Evolutionary conservation across 1,284 basidiomycete species (phyloP).

Genomic region (Volvariella volvacea): DNA sequence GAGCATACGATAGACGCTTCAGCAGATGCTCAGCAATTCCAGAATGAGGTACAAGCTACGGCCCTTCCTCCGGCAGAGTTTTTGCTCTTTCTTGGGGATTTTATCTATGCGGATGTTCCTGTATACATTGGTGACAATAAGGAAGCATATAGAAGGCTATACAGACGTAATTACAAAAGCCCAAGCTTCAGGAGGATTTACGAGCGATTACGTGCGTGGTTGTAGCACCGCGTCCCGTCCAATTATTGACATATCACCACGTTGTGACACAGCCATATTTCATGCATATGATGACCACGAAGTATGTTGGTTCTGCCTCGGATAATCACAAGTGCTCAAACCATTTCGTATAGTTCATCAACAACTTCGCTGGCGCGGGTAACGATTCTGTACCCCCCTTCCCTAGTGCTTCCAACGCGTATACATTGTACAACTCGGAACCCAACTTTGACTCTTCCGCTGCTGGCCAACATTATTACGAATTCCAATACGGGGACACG

Average conservation of each 20-base stretch:
- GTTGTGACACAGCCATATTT: conserved; percentile 58
- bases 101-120: conserved; percentile 77
- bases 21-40: conserved; percentile 12
- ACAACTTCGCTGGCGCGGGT: conserved; percentile 56
- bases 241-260: not conserved
- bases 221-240: not conserved
- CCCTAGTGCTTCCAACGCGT: conserved; percentile 56
- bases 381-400: conserved; percentile 52
- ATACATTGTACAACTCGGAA: conserved; percentile 58
- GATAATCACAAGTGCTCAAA: conserved; percentile 5
- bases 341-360: conserved; percentile 36
- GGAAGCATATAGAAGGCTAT: conserved; percentile 56
- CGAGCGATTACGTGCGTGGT: conserved; percentile 53
- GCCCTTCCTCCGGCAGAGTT: conserved; percentile 36
- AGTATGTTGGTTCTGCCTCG: conserved; percentile 30
- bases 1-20: not conserved
- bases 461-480: conserved; percentile 52
- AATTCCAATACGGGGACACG: conserved; percentile 60
- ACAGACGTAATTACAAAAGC: conserved; percentile 60
- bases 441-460: conserved; percentile 53
- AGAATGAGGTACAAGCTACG: conserved; percentile 7
- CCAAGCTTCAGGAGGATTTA: conserved; percentile 61
- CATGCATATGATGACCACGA: conserved; percentile 62
- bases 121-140: conserved; percentile 48
- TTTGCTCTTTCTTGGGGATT: conserved; percentile 64